Conservation (phyloP, 2,329 filamentous ascomycete genomes). For the Phaeosphaeria sp. region DNA sequence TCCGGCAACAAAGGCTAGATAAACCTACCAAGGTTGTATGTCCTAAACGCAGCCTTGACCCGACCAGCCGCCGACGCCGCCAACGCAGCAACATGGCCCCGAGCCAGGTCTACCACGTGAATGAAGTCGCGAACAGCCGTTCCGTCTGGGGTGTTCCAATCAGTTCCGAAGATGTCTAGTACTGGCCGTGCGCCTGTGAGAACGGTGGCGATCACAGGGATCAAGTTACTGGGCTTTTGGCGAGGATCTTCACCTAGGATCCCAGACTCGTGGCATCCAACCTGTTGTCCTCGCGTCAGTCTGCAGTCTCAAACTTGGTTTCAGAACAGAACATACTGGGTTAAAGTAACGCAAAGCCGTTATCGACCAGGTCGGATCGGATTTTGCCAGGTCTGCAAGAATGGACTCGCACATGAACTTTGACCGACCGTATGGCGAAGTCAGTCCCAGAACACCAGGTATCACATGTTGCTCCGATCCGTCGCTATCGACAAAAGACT, state of each 20-base stretch:
- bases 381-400: conserved; percentile 65
- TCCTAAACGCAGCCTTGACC: conserved; percentile 43
- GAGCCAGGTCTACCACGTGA: conserved; percentile 70
- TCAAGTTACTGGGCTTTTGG: conserved; percentile 67
- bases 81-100: conserved; percentile 69
- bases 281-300: conserved; percentile 19
- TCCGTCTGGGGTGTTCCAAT: conserved; percentile 71
- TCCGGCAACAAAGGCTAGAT: neutral
- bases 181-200: conserved; percentile 61
- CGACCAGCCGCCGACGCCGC: conserved; percentile 42
- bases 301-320: neutral
- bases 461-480: conserved; percentile 53
- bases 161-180: conserved; percentile 68
- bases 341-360: conserved; percentile 73
- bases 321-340: conserved; percentile 50
- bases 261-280: conserved; percentile 70
- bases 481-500: conserved; percentile 53
- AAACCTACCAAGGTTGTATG: conserved; percentile 50
- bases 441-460: conserved; percentile 64
- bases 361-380: conserved; percentile 68
- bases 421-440: conserved; percentile 70
- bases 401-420: conserved; percentile 75
- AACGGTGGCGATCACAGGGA: conserved; percentile 69
- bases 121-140: conserved; percentile 73
- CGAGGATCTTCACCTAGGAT: conserved; percentile 69